Conservation (phyloP, 352 stramenopile genomes). For the Globisporangium echinulatum region DNA sequence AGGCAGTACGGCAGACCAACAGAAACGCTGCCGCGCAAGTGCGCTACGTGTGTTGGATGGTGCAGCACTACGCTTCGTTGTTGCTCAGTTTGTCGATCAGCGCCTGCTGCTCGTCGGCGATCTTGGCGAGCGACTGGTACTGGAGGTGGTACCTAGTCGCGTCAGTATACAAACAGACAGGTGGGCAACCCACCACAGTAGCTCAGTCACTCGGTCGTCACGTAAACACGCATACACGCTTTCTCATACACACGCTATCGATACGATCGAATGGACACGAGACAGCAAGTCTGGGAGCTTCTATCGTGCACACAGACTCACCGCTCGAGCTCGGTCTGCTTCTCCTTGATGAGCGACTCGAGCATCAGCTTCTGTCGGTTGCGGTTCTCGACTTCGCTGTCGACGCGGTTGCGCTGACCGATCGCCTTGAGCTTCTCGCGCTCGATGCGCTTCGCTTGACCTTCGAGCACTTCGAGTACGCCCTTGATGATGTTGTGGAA, state of each 20-base stretch:
- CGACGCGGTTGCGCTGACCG: slow-evolving; percentile 71
- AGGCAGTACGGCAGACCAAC: no score
- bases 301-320: slow-evolving; percentile 9
- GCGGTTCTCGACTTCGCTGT: slow-evolving; percentile 78
- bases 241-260: no score
- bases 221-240: no score
- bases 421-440: slow-evolving; percentile 82
- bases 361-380: slow-evolving; percentile 78
- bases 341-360: slow-evolving; percentile 75
- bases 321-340: slow-evolving; percentile 75
- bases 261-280: no score
- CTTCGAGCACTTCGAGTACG: slow-evolving; percentile 74
- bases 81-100: slow-evolving; percentile 86
- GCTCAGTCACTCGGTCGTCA: no score
- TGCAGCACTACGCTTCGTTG: slow-evolving; percentile 50
- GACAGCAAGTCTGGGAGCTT: no score
- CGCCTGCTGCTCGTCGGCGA: slow-evolving; percentile 72
- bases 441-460: slow-evolving; percentile 71
- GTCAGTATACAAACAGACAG: no score
- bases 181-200: no score
- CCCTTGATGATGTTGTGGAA: slow-evolving; percentile 80
- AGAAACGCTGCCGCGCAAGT: background rate
- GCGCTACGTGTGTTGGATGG: background rate
- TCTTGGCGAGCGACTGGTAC: slow-evolving; percentile 69
- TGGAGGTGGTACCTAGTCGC: slow-evolving; percentile 62